Percentiles rank a stretch among this genome's conserved stretches.
phyloP scores from a whole-genome alignment of 177 flowering plant species.

The Viscum album region DNA sequence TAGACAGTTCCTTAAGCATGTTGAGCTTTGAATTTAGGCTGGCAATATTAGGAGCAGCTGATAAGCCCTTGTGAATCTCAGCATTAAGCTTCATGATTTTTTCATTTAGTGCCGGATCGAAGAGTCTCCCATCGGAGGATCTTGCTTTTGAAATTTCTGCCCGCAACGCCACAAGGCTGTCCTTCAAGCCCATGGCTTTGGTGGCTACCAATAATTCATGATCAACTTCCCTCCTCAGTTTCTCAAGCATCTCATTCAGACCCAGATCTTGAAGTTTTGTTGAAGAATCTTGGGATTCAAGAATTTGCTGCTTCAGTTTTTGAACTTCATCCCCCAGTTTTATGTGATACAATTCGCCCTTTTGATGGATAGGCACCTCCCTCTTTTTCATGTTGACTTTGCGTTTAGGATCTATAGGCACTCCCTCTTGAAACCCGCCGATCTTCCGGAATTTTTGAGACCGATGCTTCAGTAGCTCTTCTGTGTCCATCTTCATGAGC shows the following conservation, averaged over 20 bases:
- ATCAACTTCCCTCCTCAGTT: slow-evolving; percentile 51
- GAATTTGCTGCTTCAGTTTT: slow-evolving; percentile 45
- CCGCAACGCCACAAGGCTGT: slow-evolving; percentile 30
- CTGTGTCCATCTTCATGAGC: slow-evolving; percentile 54
- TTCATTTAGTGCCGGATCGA: slow-evolving; percentile 26
- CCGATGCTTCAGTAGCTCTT: slow-evolving; percentile 47
- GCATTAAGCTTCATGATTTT: slow-evolving; percentile 34
- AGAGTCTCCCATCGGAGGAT: slow-evolving; percentile 23
- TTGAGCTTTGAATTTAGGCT: slow-evolving; percentile 47
- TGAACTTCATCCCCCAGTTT: slow-evolving; percentile 55
- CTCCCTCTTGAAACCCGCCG: slow-evolving; percentile 65
- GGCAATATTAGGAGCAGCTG: slow-evolving; percentile 50
- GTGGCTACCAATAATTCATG: slow-evolving; percentile 50
- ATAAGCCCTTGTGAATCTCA: slow-evolving; percentile 39
- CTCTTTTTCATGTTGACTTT: slow-evolving; percentile 62
- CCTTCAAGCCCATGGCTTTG: slow-evolving; percentile 45
- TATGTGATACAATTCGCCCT: slow-evolving; percentile 13
- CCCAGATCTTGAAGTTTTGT: slow-evolving; percentile 23
- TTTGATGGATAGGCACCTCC: slow-evolving; percentile 28
- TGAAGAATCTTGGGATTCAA: slow-evolving; percentile 42
- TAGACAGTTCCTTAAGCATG: slow-evolving; percentile 51
- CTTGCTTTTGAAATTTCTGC: slow-evolving; percentile 44
- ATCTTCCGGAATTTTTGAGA: slow-evolving; percentile 57
- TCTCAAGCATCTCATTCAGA: slow-evolving; percentile 47
- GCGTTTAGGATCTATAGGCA: slow-evolving; percentile 42